Conservation (phyloP, 2,329 filamentous ascomycete genomes). For the Gaeumannomyces sp. region DNA sequence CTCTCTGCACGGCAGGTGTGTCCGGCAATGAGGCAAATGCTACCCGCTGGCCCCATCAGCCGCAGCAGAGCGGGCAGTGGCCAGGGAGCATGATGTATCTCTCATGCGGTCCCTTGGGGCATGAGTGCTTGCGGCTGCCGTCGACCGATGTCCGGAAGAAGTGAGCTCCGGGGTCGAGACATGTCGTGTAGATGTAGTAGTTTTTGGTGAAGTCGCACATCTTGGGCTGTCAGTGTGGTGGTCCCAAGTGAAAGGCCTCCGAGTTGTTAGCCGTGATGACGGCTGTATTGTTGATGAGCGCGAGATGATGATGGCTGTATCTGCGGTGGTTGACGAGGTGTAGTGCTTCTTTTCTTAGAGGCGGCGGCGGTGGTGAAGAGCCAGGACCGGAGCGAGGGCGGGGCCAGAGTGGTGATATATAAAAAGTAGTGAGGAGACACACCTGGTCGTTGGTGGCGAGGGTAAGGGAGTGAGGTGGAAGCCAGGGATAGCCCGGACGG, state of each 20-base stretch:
- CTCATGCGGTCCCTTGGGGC: slow-evolving; percentile 62
- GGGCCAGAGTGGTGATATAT: neutral
- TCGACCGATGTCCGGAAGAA: slow-evolving; percentile 66
- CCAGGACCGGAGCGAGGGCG: neutral
- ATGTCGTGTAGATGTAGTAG: slow-evolving; percentile 70
- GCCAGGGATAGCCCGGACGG: slow-evolving; percentile 6
- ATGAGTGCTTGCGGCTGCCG: slow-evolving; percentile 53
- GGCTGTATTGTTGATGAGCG: neutral
- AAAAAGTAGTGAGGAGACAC: neutral
- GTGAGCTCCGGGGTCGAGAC: slow-evolving; percentile 61
- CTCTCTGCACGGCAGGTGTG: no score
- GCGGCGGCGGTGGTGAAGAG: neutral
- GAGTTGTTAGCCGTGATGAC: no score
- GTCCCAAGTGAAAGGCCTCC: no score
- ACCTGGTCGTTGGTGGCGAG: neutral
- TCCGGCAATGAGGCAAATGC: no score
- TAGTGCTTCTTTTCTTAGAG: neutral
- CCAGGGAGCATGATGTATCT: slow-evolving; percentile 66
- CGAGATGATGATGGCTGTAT: slow-evolving; percentile 3
- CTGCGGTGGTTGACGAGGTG: neutral
- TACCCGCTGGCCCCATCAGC: no score
- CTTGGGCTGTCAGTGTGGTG: slow-evolving; percentile 14
- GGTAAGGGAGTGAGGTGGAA: slow-evolving; percentile 1
- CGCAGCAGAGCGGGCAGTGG: slow-evolving; percentile 47
- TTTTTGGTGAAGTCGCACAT: slow-evolving; percentile 67